Evolutionary conservation across 257 asterid genomes (phyloP), one percentile per base, ranked within the genome.

Genomic region (Gentiana dahurica): DNA sequence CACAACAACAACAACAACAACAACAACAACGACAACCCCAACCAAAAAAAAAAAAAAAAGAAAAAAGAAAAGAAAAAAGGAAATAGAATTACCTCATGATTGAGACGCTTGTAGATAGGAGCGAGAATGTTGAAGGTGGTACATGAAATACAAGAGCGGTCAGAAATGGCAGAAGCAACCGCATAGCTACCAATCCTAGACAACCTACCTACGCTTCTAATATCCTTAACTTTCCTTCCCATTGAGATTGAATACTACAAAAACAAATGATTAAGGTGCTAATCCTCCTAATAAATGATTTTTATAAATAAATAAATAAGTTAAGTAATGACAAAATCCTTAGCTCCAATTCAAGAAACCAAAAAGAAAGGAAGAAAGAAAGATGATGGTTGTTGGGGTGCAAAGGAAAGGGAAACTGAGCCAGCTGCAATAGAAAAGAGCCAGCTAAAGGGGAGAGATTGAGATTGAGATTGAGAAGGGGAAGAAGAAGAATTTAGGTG

Each of bases 51-150:
- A 41, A 13, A 4, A 13, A 4, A 39, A 43, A 15, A 4, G 34
- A 39, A 24, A 24, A 24, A 24, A 24, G 24, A 24, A 24, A 2
- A 52, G 13, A 39, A 10, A 36, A 43, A 3, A 11, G 44, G 10
- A 11, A 2, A 7, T 36, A 48, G 12, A 46, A 37, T 5, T 51
- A 79, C 97, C 93, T 79, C 86, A 36, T 69, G 83, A 72, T 78
- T 71, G 56, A 92, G 85, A 35, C 99, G 77, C 63, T 92, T 92
- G 81, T 92, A 92, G 65, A 92, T 92, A 6, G 99, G 99, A 3
- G 99, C 99, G 6, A 92, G 89, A 60, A 92, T 92, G 67, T 92
- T 92, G 74, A 92, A 92, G 3, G 99, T 92, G 34, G 99, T 92
- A 77, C 99, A 92, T 5, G 99, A 92, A 74, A 92, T 72, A 56